phyloP scores from a whole-genome alignment of 1,284 basidiomycete species.

The Trichosporon sp. region DNA sequence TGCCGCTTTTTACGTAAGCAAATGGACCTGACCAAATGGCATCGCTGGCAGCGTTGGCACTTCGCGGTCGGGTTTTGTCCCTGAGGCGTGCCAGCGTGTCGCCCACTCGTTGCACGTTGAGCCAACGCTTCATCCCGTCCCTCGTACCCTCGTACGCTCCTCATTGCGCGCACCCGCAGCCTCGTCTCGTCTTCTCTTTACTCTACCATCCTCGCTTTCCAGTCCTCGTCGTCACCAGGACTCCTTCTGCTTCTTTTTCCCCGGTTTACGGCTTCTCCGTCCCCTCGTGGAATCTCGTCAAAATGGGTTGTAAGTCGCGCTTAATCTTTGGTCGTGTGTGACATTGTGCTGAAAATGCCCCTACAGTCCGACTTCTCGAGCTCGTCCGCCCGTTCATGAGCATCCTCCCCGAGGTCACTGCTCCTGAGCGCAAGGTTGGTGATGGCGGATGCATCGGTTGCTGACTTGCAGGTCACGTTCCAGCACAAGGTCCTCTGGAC shows the following conservation, averaged over 20 bases:
- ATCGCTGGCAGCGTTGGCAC: slow-evolving; percentile 1
- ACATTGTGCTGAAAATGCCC: not conserved
- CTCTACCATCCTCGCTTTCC: slow-evolving; percentile 1
- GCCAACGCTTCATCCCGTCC: not conserved
- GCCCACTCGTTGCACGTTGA: not conserved
- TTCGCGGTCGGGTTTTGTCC: not conserved
- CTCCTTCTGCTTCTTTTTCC: slow-evolving; percentile 1
- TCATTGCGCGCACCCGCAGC: not conserved
- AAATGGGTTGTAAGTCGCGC: slow-evolving; percentile 38
- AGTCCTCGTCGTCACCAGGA: slow-evolving; percentile 4
- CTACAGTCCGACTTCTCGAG: slow-evolving; percentile 82
- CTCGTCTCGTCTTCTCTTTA: slow-evolving; percentile 3
- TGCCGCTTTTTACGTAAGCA: not conserved
- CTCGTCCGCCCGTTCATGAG: slow-evolving; percentile 92
- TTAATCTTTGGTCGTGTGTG: not conserved
- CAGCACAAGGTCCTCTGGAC: slow-evolving; percentile 97
- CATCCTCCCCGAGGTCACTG: slow-evolving; percentile 88
- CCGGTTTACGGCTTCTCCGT: slow-evolving; percentile 17
- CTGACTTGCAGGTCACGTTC: slow-evolving; percentile 67
- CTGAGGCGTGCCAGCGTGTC: slow-evolving; percentile 9
- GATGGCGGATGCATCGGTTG: slow-evolving; percentile 11
- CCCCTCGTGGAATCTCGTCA: slow-evolving; percentile 22
- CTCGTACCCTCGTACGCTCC: not conserved
- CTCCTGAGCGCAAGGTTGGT: slow-evolving; percentile 84
- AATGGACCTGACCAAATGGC: not conserved